Evolutionary conservation across 2,329 filamentous ascomycete genomes (phyloP).

Genomic region (Blumeria graminis): DNA sequence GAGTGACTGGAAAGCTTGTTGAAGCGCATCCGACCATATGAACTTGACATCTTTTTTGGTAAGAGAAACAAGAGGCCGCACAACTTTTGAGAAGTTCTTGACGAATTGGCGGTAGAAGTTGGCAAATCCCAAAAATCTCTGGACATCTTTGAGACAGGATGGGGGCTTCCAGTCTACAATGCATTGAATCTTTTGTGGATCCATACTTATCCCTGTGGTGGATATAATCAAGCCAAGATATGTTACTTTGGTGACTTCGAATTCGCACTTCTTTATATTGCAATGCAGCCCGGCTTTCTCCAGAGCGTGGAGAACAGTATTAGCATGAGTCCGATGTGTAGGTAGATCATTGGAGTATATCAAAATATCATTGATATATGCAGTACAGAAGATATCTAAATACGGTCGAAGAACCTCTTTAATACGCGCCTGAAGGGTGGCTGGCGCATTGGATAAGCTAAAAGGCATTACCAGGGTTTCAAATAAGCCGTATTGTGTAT

Average conservation of each 20-base stretch:
- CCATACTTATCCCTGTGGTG: background rate
- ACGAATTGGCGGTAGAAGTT: background rate
- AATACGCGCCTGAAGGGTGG: background rate
- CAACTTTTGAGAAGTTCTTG: background rate
- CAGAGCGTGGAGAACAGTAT: background rate
- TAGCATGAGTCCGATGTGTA: background rate
- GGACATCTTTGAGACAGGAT: background rate
- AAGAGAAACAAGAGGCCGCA: background rate
- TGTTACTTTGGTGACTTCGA: background rate
- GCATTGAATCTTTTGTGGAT: background rate
- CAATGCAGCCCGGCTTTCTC: background rate
- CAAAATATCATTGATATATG: background rate
- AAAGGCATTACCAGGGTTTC: constrained; percentile 1
- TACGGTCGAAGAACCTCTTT: background rate
- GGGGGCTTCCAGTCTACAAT: background rate
- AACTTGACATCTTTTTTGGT: background rate
- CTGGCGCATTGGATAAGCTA: background rate
- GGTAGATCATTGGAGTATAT: background rate
- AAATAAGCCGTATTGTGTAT: background rate
- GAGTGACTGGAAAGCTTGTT: background rate
- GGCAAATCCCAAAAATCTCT: background rate
- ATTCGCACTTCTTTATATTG: background rate
- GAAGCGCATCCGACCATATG: background rate
- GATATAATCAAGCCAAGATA: background rate
- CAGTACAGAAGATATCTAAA: background rate